Percentiles rank a stretch among this genome's conserved stretches.
These are phyloP conservation scores for Fraxinus quadrangulata DNA, from an alignment of 257 asterid species.

Conservation along the genomic window DNA sequence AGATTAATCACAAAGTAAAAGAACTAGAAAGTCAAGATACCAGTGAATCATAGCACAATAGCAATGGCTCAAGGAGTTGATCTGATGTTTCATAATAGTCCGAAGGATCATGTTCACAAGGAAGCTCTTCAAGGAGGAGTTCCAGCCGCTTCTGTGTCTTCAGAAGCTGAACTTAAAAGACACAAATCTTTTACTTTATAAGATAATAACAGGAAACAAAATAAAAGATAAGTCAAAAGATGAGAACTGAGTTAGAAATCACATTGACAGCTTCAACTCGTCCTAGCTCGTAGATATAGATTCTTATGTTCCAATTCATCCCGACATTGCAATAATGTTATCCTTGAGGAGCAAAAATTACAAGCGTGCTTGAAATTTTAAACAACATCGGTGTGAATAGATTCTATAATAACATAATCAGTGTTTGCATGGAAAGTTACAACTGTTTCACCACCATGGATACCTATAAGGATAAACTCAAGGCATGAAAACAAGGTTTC, in stretches of 20 bases:
- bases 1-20: background rate
- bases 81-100: slow-evolving; percentile 89
- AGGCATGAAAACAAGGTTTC: background rate
- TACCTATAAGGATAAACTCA: background rate
- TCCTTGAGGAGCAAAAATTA: background rate
- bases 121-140: slow-evolving; percentile 92
- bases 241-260: background rate
- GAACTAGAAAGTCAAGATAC: slow-evolving; percentile 39
- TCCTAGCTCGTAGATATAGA: background rate
- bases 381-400: background rate
- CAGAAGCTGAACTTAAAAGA: slow-evolving; percentile 55
- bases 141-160: slow-evolving; percentile 83
- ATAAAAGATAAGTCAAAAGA: background rate
- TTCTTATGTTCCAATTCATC: background rate
- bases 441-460: background rate
- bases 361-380: background rate
- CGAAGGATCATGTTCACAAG: slow-evolving; percentile 73
- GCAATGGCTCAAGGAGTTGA: slow-evolving; percentile 83
- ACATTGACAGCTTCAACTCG: too few species aligned
- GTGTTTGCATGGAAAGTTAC: background rate
- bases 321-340: background rate
- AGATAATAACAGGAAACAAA: slow-evolving; percentile 22
- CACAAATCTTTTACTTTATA: slow-evolving; percentile 14
- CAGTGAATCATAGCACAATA: slow-evolving; percentile 88
- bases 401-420: background rate